Base-by-base conservation (phyloP, 805 yeast genomes). In the Zygoascus bituminiphila region DNA sequence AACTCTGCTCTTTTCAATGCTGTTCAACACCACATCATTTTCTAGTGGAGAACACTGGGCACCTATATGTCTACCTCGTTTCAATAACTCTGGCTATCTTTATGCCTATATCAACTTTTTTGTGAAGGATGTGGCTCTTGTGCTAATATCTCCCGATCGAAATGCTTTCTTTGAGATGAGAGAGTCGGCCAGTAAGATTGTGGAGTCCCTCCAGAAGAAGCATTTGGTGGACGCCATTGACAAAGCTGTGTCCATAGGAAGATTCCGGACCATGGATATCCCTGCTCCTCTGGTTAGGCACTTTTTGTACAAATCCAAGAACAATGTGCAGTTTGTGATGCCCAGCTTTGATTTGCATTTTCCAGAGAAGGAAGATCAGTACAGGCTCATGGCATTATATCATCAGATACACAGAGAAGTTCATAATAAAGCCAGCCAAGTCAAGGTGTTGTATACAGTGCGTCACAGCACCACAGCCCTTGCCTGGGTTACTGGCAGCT, bases 31-130 rank as follows among this genome's bases (percentile, higher is more conserved):
- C n/a, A 66, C 69, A 42, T 70, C 79, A 0, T 72, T 78, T 53
- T 69, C 69, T 22, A 70, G 69, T 26, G 69, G 68, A 20, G 96
- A 89, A 59, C 77, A 88, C 50, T 93, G 98, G 98, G 77, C 86
- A 10, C 98, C 98, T 0, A 72, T 91, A 0, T 91, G 98, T 64
- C 72, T 91, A 62, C 96, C 98, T 0, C 79, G 84, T 56, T 91
- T 91, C 69, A 91, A 93, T 60, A 69, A 87, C 1, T 80, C 81
- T 54, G 98, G 98, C 8, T 93, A 89, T 58, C 66, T 91, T 5
- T 85, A 93, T 60, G 80, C 88, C 10, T 87, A 84, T 58, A 84
- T 88, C 40, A 81, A 79, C 50, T 79, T 80, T 54, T 61, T 82
- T 42, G 73, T 73, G 41, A 51, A 61, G 35, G 52, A 69, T 54